Conservation (phyloP, 2,329 filamentous ascomycete genomes). For the Lecanicillium sp. region DNA sequence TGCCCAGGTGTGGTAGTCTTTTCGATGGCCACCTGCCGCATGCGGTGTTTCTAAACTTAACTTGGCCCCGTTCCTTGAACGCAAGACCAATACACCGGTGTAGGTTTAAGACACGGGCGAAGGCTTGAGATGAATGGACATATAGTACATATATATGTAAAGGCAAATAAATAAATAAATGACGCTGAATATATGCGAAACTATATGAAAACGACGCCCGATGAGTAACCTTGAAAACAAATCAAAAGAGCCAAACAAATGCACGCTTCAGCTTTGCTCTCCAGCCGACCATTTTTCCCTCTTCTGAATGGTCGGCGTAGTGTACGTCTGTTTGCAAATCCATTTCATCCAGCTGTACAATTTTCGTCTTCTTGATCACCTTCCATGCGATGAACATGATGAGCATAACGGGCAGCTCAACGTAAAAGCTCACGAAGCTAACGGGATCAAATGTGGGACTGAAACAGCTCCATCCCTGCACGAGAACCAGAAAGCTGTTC, state of each 20-base stretch:
- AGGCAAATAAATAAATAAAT: neutral
- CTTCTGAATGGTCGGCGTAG: slow-evolving; percentile 29
- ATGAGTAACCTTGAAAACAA: slow-evolving; percentile 3
- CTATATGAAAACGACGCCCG: too few species aligned
- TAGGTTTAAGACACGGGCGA: too few species aligned
- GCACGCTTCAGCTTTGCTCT: slow-evolving; percentile 28
- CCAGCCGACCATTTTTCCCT: slow-evolving; percentile 38
- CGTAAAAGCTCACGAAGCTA: slow-evolving; percentile 56
- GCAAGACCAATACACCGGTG: too few species aligned
- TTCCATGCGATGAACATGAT: slow-evolving; percentile 67
- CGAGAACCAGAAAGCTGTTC: slow-evolving; percentile 51
- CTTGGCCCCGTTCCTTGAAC: neutral
- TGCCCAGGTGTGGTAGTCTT: too few species aligned
- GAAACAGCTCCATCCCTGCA: slow-evolving; percentile 58
- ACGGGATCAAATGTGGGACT: slow-evolving; percentile 49
- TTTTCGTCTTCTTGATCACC: slow-evolving; percentile 55
- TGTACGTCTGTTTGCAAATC: slow-evolving; percentile 58
- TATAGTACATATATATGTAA: too few species aligned
- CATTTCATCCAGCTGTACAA: slow-evolving; percentile 47
- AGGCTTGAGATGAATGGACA: too few species aligned
- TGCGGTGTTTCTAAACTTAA: neutral
- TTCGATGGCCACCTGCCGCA: too few species aligned
- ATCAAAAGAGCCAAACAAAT: slow-evolving; percentile 19
- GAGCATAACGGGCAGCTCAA: slow-evolving; percentile 54
- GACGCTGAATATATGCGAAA: neutral